These are phyloP conservation scores for Diaporthe australafricana DNA, from an alignment of 2,329 filamentous ascomycete genomes.

Conservation along the genomic window DNA sequence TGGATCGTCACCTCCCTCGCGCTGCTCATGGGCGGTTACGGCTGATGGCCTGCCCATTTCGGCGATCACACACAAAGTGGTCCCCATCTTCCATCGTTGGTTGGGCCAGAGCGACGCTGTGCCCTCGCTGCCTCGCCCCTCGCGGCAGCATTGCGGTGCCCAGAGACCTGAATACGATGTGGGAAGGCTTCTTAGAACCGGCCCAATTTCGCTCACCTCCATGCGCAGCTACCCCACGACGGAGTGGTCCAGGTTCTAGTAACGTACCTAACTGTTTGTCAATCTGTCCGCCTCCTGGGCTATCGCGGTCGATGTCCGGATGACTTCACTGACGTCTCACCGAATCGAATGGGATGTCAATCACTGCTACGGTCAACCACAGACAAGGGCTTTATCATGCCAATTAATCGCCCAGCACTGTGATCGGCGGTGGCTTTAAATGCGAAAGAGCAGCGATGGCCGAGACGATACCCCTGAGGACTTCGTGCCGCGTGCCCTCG, in stretches of 20 bases:
- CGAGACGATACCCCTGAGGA: conserved; percentile 12
- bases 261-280: conserved; percentile 12
- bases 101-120: neutral
- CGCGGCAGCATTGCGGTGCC: conserved; percentile 6
- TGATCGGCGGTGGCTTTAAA: conserved; percentile 12
- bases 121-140: conserved; percentile 1
- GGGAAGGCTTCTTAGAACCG: conserved; percentile 13
- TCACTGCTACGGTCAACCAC: conserved; percentile 3
- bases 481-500: conserved; percentile 16
- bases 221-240: conserved; percentile 12
- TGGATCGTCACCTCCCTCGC: conserved; percentile 19
- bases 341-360: conserved; percentile 2
- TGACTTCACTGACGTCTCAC: conserved; percentile 26
- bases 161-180: neutral
- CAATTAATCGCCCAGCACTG: conserved; percentile 1
- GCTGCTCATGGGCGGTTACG: conserved; percentile 10
- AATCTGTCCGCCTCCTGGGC: conserved; percentile 12
- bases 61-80: conserved; percentile 9
- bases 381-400: conserved; percentile 8
- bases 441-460: conserved; percentile 1
- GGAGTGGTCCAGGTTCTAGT: conserved; percentile 11
- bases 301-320: conserved; percentile 26
- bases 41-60: conserved; percentile 25
- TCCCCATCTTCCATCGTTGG: conserved; percentile 18
- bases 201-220: conserved; percentile 25